Conservation (phyloP, 768 basidiomycete genomes). For the Auricularia sp. region DNA sequence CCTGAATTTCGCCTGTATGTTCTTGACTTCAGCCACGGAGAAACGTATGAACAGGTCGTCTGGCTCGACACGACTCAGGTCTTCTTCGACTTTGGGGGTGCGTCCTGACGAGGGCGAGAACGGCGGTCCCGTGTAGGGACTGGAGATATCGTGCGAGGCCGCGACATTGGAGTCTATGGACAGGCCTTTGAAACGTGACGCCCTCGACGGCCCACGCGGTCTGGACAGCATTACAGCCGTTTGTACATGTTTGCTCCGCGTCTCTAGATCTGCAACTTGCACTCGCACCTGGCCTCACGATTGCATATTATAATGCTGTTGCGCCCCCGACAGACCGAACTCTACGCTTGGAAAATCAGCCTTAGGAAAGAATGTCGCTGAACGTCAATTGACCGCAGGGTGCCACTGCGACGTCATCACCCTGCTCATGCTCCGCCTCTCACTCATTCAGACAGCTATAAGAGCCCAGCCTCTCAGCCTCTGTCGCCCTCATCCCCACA, state of each 20-base stretch:
- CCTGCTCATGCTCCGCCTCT: neutral
- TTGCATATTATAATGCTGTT: too few relatives aligned
- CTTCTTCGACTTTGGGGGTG: conserved; percentile 7
- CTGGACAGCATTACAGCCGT: neutral
- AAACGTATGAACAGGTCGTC: conserved; percentile 66
- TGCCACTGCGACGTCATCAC: neutral
- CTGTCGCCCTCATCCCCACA: neutral
- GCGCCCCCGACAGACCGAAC: too few relatives aligned
- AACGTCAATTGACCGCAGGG: too few relatives aligned
- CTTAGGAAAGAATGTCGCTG: neutral
- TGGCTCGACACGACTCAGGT: conserved; percentile 35
- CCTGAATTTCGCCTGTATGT: conserved; percentile 60
- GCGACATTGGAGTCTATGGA: neutral
- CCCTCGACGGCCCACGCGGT: neutral
- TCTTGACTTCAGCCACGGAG: conserved; percentile 62
- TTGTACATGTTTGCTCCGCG: neutral
- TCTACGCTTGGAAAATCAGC: neutral
- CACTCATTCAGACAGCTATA: neutral
- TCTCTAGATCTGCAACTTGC: neutral
- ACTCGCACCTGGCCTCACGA: too few relatives aligned
- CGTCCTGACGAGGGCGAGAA: neutral
- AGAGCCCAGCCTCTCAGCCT: neutral
- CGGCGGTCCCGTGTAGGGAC: neutral
- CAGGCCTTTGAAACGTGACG: neutral
- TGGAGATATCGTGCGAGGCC: neutral